phyloP scores from a whole-genome alignment of 148 eudicot species.

The Oxyria digyna region DNA sequence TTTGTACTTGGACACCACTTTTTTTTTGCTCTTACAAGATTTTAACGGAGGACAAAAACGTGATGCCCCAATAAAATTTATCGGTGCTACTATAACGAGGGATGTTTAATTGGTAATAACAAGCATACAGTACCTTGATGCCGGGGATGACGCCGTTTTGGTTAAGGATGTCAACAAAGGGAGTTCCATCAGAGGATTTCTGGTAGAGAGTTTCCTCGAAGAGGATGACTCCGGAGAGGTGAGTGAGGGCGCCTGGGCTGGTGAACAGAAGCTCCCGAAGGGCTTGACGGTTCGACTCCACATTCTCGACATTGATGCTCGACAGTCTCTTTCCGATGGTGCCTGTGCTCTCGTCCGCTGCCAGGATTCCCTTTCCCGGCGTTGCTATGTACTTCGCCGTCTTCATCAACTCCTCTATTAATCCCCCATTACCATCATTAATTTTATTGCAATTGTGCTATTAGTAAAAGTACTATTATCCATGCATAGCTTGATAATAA shows the following conservation, averaged over 20 bases:
- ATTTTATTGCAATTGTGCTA: no score
- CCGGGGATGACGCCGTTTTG: constrained; percentile 75
- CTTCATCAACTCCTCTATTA: constrained; percentile 71
- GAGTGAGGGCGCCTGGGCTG: constrained; percentile 44
- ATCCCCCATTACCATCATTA: not conserved
- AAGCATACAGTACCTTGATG: no score
- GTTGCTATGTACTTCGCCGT: constrained; percentile 93
- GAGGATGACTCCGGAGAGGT: constrained; percentile 82
- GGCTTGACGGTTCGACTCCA: constrained; percentile 71
- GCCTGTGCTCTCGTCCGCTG: constrained; percentile 92
- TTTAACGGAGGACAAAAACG: no score
- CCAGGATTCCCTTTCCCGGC: constrained; percentile 86
- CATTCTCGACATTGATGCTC: constrained; percentile 76
- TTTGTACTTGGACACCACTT: no score
- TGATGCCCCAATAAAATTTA: no score
- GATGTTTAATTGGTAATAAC: no score
- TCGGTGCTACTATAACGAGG: no score
- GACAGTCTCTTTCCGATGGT: constrained; percentile 75
- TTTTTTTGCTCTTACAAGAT: no score
- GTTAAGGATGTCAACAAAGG: constrained; percentile 51
- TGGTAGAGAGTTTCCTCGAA: constrained; percentile 87
- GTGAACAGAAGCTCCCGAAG: constrained; percentile 85
- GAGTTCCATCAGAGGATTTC: constrained; percentile 58
- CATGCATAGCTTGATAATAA: no score
- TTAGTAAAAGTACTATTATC: no score